Evolutionary conservation across 495 filamentous ascomycete genomes (phyloP).

Genomic region (Neurospora sp.): DNA sequence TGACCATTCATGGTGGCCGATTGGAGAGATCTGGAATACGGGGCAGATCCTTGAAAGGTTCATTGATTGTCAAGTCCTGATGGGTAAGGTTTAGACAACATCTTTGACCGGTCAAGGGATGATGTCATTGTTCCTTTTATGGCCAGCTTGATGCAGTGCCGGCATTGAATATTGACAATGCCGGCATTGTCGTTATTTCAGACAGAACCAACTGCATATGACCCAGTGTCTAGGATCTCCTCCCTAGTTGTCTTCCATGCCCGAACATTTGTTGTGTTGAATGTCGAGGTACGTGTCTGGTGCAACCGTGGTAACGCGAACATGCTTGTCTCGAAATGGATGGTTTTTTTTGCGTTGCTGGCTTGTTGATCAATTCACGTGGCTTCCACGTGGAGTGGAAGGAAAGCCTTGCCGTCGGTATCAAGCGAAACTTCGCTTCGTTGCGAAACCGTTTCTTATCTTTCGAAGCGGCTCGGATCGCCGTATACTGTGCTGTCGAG

Average conservation of each 20-base stretch:
- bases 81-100: not conserved
- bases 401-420: not conserved
- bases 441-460: not conserved
- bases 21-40: not conserved
- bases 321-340: not conserved
- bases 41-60: not conserved
- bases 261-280: not conserved
- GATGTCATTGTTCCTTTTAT: not conserved
- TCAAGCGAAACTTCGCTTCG: not conserved
- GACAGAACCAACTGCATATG: not conserved
- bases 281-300: not conserved
- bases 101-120: not conserved
- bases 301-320: not conserved
- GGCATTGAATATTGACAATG: not conserved
- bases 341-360: not conserved
- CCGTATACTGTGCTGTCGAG: not conserved
- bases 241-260: not conserved
- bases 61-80: not conserved
- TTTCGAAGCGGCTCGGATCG: not conserved
- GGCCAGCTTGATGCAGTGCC: not conserved
- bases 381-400: not conserved
- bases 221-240: not conserved
- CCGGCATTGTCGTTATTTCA: not conserved
- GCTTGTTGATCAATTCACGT: not conserved
- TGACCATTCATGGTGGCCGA: not conserved